Conservation (phyloP, 768 basidiomycete genomes). For the Leccinum rimulosum region DNA sequence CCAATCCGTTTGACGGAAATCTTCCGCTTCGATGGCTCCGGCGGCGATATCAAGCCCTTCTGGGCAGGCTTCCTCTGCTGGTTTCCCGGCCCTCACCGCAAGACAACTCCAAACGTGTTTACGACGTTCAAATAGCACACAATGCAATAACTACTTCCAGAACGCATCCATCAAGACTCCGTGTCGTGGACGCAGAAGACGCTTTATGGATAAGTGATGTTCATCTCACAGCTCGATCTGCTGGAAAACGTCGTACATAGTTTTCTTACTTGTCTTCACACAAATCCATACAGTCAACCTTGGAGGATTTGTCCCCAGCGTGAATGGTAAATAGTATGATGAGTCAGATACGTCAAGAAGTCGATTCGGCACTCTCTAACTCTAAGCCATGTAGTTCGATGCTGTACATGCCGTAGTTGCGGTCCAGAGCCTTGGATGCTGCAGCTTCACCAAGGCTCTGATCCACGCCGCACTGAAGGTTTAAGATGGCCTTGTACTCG, state of each 20-base stretch:
- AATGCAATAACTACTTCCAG: slow-evolving; percentile 28
- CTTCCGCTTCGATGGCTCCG: slow-evolving; percentile 35
- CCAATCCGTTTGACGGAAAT: slow-evolving; percentile 18
- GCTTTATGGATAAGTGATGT: slow-evolving; percentile 34
- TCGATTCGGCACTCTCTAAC: slow-evolving; percentile 47
- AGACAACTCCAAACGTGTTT: slow-evolving; percentile 14
- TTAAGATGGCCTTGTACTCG: slow-evolving; percentile 89
- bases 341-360: slow-evolving; percentile 21
- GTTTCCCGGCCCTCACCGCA: slow-evolving; percentile 26
- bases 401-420: slow-evolving; percentile 81
- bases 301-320: neutral
- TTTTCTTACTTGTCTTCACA: neutral
- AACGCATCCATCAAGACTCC: slow-evolving; percentile 18
- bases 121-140: slow-evolving; percentile 32
- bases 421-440: slow-evolving; percentile 53
- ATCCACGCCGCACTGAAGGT: slow-evolving; percentile 84
- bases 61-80: slow-evolving; percentile 59
- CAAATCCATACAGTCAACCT: neutral
- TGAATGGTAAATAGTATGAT: slow-evolving; percentile 10
- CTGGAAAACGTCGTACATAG: neutral
- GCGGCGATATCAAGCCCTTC: slow-evolving; percentile 57
- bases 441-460: slow-evolving; percentile 51
- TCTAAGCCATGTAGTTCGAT: slow-evolving; percentile 87
- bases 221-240: neutral
- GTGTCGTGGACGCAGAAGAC: slow-evolving; percentile 30